Evolutionary conservation across 2,329 filamentous ascomycete species (phyloP), one percentile per base, ranked within the genome.

Genomic region (Aureobasidium sp.): DNA sequence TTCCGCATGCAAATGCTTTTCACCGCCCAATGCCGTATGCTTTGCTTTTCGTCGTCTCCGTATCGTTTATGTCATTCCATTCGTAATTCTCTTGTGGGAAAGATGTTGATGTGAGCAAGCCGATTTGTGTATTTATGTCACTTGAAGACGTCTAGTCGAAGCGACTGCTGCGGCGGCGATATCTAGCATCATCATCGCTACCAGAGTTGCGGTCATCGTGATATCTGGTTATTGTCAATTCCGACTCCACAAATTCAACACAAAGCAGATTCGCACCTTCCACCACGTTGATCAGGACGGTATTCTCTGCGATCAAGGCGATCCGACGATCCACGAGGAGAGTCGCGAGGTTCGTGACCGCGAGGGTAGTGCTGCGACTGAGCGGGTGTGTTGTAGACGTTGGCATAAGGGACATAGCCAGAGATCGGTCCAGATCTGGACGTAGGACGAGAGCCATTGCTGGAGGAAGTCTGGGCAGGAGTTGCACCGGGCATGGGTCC

Each of bases 381-480:
- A 25, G 36, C n/a, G 7, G 54, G 30, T 11, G 42, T 21, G 42
- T 67, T 69, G 60, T 74, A 74, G 55, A 74, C 68, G 61, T 73
- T 61, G 29, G 71, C 66, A 49, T 74, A 74, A 8, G 72, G 72
- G 3, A 73, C 67, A 50, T 74, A 74, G 48, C 68, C 67, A 42
- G 64, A 65, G 16, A 66, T 62, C 11, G 63, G 63, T 34, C 61
- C 63, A 8, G 61, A 61, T 21, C 49, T 59, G 8, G 64, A 65
- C 14, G 25, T 29, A 29, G 48, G 37, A 10, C 27, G 44, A 34
- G 37, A 27, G 13, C 30, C 25, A 4, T 62, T 55, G 29, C 27
- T 27, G 41, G 47, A 48, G 16, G 51, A 30, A 4, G 53, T 54
- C 25, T 21, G 11, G 8, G 45, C 45, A 21, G 53, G 42, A 13